Base-by-base conservation (phyloP, 106 monocot species). In the Allium sativum region DNA sequence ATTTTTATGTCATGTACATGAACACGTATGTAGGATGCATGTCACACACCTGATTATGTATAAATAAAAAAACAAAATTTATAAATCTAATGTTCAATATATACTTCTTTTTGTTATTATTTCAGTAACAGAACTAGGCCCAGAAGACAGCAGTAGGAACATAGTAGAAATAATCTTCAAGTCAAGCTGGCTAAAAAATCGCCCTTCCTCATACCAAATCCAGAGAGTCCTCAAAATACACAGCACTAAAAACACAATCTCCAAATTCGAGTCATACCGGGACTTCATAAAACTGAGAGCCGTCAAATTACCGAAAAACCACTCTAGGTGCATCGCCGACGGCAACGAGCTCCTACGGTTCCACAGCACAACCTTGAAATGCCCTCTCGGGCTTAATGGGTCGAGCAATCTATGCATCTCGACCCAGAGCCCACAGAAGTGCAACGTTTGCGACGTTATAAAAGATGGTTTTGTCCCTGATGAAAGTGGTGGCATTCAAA, bases 151-250 rank as follows among this genome's bases (percentile, higher is more conserved):
- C 18, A 81, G 89, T 72, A 73, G 93, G 72, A 89, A 89, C 70
- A 81, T 94, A 65, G 83, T 94, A 12, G 81, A 94, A 76, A 89
- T 94, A 54, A 94, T 94, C 55, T 94, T 89, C 81, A 80, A 81
- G 43, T 86, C 93, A 42, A 94, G 93, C 44, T 94, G 93, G 93
- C 65, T 83, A 6, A 89, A 85, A 76, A 83, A 81, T 15, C 65
- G 83, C 66, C 21, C 74, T 12, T 72, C 76, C 21, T 8, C 55
- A 0, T 81, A 80, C 85, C 76, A 67, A 70, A 86, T 94, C 12
- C 81, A 89, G 15, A 70, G 93, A 58, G 81, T 94, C 20, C 81
- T 94, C 55, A 94, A 94, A 59, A 66, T 89, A 31, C 77, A 77
- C 55, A 85, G 75, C 93, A 73, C 81, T 17, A 62, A 65, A 42